Base-by-base conservation (phyloP, 805 yeast species). In the Barnettozyma sp. region DNA sequence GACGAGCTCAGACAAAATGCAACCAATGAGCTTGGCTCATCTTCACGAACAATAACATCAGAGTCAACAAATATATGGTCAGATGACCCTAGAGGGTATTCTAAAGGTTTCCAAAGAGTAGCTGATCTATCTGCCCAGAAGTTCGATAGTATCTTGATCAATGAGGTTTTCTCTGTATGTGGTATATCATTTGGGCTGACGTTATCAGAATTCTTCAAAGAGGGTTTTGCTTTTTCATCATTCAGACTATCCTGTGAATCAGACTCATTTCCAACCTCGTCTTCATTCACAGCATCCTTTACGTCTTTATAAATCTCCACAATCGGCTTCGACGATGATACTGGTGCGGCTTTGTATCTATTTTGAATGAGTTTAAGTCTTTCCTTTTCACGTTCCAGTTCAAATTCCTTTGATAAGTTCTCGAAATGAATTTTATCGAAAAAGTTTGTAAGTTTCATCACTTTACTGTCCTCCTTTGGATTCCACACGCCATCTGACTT, bases 71-170 rank as follows among this genome's bases (percentile, higher is more conserved):
- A 92, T 1, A 90, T 75, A 55, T 92, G 97, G 53, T 92, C 97
- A 0, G 81, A 71, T 0, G 87, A 71, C 2, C 60, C 44, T 2
- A 88, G 65, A 2, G 97, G 95, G 58, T 87, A 88, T 14, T 74
- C 80, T 22, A 92, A 64, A 0, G 96, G 94, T 45, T 84, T 87
- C 97, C 97, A 94, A 15, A 92, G 68, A 2, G 94, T 81, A 1
- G 97, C 92, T 1, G 97, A 84, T 50, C 98, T 66, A 59, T 92
- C 97, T 1, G 97, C 97, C 97, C 97, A 92, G 58, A 92, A 92
- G 49, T 79, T 85, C 0, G 94, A 75, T 38, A 94, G 63, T 0
- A 94, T 77, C 49, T 83, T 85, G 63, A 92, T 72, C 23, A 92
- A 58, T 1, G 96, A 80, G 16, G 78, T 73, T 45, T 76, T 74